These are phyloP conservation scores for Xylariomycetidae sp. DNA, from an alignment of 2,329 filamentous ascomycete species.

Conservation along the genomic window DNA sequence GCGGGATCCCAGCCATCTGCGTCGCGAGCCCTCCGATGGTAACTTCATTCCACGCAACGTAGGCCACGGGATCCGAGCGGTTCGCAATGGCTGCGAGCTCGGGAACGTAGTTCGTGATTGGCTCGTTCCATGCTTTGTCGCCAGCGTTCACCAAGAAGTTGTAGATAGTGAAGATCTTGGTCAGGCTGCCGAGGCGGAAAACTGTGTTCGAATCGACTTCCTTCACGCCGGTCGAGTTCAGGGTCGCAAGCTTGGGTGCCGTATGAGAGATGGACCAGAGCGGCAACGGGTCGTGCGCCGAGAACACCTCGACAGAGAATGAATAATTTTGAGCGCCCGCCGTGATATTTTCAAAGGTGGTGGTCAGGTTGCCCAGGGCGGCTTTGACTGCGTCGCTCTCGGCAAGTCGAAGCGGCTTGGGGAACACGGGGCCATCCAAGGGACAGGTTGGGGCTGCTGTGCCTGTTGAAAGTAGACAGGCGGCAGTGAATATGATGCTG, in stretches of 20 bases:
- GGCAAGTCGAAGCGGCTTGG: constrained; percentile 18
- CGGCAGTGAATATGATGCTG: constrained; percentile 4
- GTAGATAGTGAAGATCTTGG: constrained; percentile 37
- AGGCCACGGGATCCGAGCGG: constrained; percentile 16
- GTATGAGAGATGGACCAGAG: constrained; percentile 32
- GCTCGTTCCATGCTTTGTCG: constrained; percentile 24
- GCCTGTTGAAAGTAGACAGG: constrained; percentile 9
- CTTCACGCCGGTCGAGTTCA: constrained; percentile 25
- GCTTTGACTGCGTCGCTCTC: constrained; percentile 15
- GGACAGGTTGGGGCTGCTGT: constrained; percentile 19
- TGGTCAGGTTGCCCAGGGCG: constrained; percentile 18
- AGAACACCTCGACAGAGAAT: constrained; percentile 35
- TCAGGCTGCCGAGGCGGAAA: constrained; percentile 38
- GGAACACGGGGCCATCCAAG: constrained; percentile 22
- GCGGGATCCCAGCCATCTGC: constrained; percentile 21
- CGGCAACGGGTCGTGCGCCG: constrained; percentile 22
- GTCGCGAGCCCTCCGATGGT: constrained; percentile 26
- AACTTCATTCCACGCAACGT: constrained; percentile 26
- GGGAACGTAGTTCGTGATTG: constrained; percentile 25
- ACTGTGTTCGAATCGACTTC: constrained; percentile 35
- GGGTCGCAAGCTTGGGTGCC: constrained; percentile 21
- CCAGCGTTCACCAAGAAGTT: constrained; percentile 26
- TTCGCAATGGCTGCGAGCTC: constrained; percentile 20
- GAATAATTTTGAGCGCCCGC: constrained; percentile 24
- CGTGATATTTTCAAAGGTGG: constrained; percentile 17